Evolutionary conservation across 1,284 basidiomycete genomes (phyloP), one percentile per base, ranked within the genome.

Genomic region (Gymnopus androsaceus): DNA sequence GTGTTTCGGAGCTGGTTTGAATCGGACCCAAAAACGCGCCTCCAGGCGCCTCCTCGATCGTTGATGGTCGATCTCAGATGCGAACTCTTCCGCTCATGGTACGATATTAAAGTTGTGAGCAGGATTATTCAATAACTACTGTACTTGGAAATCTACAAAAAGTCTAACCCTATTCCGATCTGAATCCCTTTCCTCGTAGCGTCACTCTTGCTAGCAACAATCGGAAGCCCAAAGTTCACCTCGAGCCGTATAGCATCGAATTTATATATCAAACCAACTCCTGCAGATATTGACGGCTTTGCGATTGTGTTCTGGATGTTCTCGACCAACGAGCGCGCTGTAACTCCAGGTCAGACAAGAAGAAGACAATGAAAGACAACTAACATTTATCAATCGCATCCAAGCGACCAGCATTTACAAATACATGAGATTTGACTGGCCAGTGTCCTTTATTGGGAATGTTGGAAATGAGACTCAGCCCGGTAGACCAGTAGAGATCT

Each of bases 121-220:
- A n/a, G n/a, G n/a, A n/a, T n/a, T n/a, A n/a, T n/a, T n/a, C n/a
- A n/a, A 14, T 38, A 17, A 17, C 5, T 3, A 23, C 28, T 42
- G 31, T 37, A 45, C 36, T 23, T 40, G 12, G 50, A 23, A 36
- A 48, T 61, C 70, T 75, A 90, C 66, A 91, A 65, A 67, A 90
- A 96, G 64, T 95, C 92, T 55, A 99, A 70, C 0, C 96, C 97
- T 59, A 99, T 84, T 3, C 97, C 96, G 23, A 98, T 83, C 68
- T 97, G 94, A 45, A 98, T 75, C 0, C 96, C 97, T 62, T 87
- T 87, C 54, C 89, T 79, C 47, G 79, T 69, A 1, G 87, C 85
- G 71, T 99, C 96, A 47, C 87, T 87, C 63, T 80, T 83, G 45
- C 85, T 84, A 1, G 87, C 87, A 0, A 90, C 81, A 1, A 99